Base-by-base conservation (phyloP, 1,284 basidiomycete genomes). In the Wallemia mellicola region DNA sequence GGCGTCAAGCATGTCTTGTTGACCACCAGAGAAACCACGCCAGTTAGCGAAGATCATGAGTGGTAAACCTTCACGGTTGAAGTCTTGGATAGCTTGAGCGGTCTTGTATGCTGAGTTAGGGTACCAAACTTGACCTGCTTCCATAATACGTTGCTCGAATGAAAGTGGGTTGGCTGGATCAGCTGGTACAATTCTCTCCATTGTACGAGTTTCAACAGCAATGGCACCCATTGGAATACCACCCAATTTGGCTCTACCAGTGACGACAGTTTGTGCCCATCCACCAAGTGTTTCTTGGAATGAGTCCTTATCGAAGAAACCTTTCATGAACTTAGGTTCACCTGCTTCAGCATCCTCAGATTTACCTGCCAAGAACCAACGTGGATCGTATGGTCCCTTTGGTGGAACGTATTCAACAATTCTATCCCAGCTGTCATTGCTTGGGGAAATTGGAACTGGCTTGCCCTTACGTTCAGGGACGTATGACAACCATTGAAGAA, bases 41-140 rank as follows among this genome's bases (percentile, higher is more conserved):
- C 94, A 98, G 76, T 99, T 99, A 63, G 94, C 94, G 67, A 99
- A 95, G 71, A 99, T 92, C 71, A 98, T 87, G 63, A 99, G 77
- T 2, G 94, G 94, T 24, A 99, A 76, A 48, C 86, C 88, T 72
- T 99, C 94, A 59, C 89, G 82, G 73, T 92, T 85, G 74, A 98
- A 88, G 74, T 99, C 94, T 71, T 91, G 87, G 73, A 98, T 98
- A 19, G 94, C 91, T 68, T 96, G 94, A 9, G 92, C 94, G 25
- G 94, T 99, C 78, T 99, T 99, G 76, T 95, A 92, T n/a, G 94
- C 91, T 27, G 86, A 92, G 73, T 99, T 98, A 58, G 94, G 94
- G 72, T 96, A 98, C 94, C 94, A 99, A 59, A 79, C 94, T 70
- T 98, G 95, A 67, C 94, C 94, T 30, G 94, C 94, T 70, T 98